Conservation (phyloP, 2,329 filamentous ascomycete species). For the Talaromyces sp. region DNA sequence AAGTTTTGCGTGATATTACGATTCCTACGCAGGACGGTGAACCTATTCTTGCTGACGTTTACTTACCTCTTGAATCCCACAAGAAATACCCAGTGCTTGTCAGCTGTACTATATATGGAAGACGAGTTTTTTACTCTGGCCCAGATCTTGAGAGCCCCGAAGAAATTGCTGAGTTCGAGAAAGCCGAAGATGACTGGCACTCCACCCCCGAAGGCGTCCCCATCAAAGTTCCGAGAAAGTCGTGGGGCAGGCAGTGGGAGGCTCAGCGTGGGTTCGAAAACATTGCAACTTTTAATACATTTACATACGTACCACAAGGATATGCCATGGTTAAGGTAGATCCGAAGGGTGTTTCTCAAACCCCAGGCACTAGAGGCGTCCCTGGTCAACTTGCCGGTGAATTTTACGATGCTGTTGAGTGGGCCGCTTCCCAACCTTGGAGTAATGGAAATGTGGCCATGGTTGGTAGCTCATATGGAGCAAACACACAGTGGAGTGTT, state of each 20-base stretch:
- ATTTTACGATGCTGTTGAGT: not conserved
- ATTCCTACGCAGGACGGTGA: not conserved
- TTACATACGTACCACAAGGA: not conserved
- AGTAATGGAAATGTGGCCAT: not conserved
- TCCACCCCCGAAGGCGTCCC: not conserved
- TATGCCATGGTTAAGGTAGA: slow-evolving; percentile 2
- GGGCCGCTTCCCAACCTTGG: not conserved
- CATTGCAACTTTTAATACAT: not conserved
- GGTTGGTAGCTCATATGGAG: not conserved
- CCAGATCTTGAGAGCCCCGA: not conserved
- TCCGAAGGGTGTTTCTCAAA: not conserved
- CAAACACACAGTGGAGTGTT: not conserved
- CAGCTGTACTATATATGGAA: not conserved
- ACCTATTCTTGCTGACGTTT: not conserved
- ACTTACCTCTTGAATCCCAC: not conserved
- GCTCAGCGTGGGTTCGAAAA: not conserved
- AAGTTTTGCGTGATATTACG: not conserved
- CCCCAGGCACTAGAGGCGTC: not conserved
- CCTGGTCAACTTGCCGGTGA: not conserved
- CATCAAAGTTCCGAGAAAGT: not conserved
- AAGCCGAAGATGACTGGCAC: slow-evolving; percentile 1
- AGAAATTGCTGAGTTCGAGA: not conserved
- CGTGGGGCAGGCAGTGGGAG: too few species aligned
- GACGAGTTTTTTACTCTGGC: not conserved
- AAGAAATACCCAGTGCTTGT: not conserved